Conservation (phyloP, 2,329 filamentous ascomycete genomes). For the Trichophyton verrucosum region DNA sequence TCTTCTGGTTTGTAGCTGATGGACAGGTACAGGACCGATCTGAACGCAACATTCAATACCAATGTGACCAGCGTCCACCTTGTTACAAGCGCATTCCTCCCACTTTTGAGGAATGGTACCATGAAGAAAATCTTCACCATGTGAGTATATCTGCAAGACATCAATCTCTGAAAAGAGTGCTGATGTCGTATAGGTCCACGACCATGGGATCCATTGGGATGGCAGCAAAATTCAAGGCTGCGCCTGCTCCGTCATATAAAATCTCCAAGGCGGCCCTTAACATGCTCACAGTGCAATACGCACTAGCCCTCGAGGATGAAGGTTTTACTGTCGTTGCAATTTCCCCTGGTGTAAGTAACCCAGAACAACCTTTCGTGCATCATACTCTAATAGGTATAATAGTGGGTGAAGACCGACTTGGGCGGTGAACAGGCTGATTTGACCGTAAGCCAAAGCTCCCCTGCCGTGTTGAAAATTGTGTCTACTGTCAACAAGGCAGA, state of each 20-base stretch:
- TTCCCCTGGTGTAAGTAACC: slow-evolving; percentile 33
- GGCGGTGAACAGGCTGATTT: slow-evolving; percentile 29
- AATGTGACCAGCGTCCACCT: slow-evolving; percentile 31
- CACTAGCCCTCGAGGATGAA: slow-evolving; percentile 20
- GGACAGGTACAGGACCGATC: slow-evolving; percentile 12
- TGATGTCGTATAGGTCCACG: slow-evolving; percentile 24
- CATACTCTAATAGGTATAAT: not conserved
- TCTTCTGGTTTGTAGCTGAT: not conserved
- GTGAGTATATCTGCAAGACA: slow-evolving; percentile 14
- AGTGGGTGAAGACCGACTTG: slow-evolving; percentile 36
- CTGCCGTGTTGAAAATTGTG: slow-evolving; percentile 34
- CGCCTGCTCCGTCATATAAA: slow-evolving; percentile 30
- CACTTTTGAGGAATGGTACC: slow-evolving; percentile 23
- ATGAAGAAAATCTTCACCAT: slow-evolving; percentile 34
- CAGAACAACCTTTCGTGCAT: not conserved
- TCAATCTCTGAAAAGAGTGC: too few relatives aligned
- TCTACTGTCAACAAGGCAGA: slow-evolving; percentile 25
- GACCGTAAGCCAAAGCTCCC: slow-evolving; percentile 23
- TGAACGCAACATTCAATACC: slow-evolving; percentile 22
- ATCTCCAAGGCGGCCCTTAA: slow-evolving; percentile 40
- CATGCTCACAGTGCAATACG: slow-evolving; percentile 33
- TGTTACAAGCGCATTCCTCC: slow-evolving; percentile 26
- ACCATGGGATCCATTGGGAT: slow-evolving; percentile 31
- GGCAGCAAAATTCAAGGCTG: slow-evolving; percentile 13
- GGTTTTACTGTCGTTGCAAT: slow-evolving; percentile 34